Evolutionary conservation across 352 stramenopile genomes (phyloP), one percentile per base, ranked within the genome.

Genomic region (Aphanomyces cochlioides): DNA sequence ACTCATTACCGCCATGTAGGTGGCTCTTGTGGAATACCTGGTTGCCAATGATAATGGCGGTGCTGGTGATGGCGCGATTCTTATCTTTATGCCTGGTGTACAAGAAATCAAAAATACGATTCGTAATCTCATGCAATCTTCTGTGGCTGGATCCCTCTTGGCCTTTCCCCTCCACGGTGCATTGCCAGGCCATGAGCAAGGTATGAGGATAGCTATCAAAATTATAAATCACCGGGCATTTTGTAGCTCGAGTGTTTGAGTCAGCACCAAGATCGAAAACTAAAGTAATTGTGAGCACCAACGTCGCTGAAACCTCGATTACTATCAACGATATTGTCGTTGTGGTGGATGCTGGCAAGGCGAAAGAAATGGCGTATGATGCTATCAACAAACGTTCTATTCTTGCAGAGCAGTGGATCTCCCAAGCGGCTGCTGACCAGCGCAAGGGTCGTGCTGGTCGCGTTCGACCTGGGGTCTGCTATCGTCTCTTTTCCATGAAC

Each of bases 351-450:
- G 89, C 79, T 7, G 88, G 88, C 56, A 92, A 90, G 67, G 85
- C 93, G 21, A 96, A 95, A 67, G 84, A 94, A 72, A 95, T 95
- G 86, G 79, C 89, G n/a, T 95, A 93, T 69, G 87, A 94, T 66
- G 79, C 78, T 37, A 78, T 76, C 47, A 78, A 84, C 63, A 77
- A 82, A 3, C 84, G 85, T 13, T 95, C 87, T 7, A 82, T 90
- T 66, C 54, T 96, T n/a, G 63, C 92, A 7, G 87, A 95, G 53
- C 88, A 80, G 66, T 96, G 87, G 88, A 79, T 88, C 0, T 85
- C 88, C 28, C 85, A 87, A 64, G 87, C 88, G 17, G 84, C 86
- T 4, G 92, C 84, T 7, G 84, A 94, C 61, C 88, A 96, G 73
- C 83, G 88, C 34, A 90, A 90, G 56, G 88, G 72, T 47, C 88